Evolutionary conservation across 139 green algal species (phyloP).

Genomic region (Chlamydomonas incerta): DNA sequence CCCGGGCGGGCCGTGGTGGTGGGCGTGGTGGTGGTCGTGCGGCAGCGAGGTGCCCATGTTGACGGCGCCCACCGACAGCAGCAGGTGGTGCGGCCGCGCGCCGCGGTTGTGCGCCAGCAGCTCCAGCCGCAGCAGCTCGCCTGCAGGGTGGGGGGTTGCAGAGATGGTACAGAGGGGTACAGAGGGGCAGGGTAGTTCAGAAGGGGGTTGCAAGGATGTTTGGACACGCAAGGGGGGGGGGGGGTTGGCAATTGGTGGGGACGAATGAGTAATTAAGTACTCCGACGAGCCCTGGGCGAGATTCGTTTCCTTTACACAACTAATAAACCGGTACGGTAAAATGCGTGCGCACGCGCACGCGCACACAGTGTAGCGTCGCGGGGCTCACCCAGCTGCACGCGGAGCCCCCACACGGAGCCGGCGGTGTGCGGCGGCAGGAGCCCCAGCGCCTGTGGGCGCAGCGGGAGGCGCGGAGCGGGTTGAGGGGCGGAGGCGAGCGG

Average conservation of each 20-base stretch:
- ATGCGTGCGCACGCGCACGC: too few relatives aligned
- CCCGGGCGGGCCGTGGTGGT: not conserved
- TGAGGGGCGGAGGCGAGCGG: not conserved
- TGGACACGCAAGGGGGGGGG: too few relatives aligned
- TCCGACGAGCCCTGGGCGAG: too few relatives aligned
- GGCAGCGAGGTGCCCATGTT: not conserved
- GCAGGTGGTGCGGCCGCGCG: not conserved
- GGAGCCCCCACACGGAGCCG: constrained; percentile 27
- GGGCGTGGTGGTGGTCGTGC: not conserved
- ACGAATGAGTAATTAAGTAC: not conserved
- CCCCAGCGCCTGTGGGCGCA: not conserved
- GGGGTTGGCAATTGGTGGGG: not conserved
- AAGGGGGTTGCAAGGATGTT: too few relatives aligned
- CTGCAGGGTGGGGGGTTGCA: not conserved
- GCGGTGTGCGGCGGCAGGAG: not conserved
- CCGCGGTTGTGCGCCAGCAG: constrained; percentile 29
- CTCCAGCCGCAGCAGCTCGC: constrained; percentile 36
- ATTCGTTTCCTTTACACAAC: too few relatives aligned
- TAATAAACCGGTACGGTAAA: too few relatives aligned
- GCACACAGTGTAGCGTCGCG: too few relatives aligned
- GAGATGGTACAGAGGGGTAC: not conserved
- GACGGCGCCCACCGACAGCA: not conserved
- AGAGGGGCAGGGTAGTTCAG: too few relatives aligned
- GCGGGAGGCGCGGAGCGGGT: not conserved
- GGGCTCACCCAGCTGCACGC: not conserved